Evolutionary conservation across 2,329 filamentous ascomycete species (phyloP).

Genomic region (Drechslerella dactyloides): DNA sequence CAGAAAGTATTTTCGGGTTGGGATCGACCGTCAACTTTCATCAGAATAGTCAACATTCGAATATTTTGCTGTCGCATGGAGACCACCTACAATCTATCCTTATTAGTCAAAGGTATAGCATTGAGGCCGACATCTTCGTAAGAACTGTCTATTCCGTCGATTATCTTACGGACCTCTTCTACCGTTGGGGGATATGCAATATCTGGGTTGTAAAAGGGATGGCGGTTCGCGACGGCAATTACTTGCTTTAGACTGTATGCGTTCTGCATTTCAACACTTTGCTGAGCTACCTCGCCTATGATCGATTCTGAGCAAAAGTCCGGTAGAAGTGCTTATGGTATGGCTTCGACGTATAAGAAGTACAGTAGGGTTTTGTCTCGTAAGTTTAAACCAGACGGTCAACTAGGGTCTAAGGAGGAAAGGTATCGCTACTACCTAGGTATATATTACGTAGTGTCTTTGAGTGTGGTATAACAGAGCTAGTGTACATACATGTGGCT

Average conservation of each 20-base stretch:
- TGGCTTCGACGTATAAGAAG: no score
- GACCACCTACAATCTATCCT: constrained; percentile 31
- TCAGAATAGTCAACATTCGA: constrained; percentile 58
- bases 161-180: constrained; percentile 21
- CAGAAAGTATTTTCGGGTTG: constrained; percentile 56
- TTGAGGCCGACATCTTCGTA: constrained; percentile 15
- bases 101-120: constrained; percentile 16
- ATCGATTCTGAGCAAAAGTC: no score
- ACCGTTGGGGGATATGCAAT: constrained; percentile 35
- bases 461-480: no score
- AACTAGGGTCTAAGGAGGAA: no score
- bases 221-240: constrained; percentile 29
- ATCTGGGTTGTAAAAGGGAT: constrained; percentile 30
- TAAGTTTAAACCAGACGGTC: no score
- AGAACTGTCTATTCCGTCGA: neutral
- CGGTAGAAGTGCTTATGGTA: no score
- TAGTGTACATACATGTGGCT: no score
- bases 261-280: constrained; percentile 17
- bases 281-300: no score
- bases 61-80: constrained; percentile 56
- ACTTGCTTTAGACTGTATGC: constrained; percentile 38
- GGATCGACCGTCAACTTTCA: no score
- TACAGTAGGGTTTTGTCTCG: no score
- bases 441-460: no score
- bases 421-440: no score